Evolutionary conservation across 352 stramenopile genomes (phyloP), one percentile per base, ranked within the genome.

Genomic region (Phytophthora rubi): DNA sequence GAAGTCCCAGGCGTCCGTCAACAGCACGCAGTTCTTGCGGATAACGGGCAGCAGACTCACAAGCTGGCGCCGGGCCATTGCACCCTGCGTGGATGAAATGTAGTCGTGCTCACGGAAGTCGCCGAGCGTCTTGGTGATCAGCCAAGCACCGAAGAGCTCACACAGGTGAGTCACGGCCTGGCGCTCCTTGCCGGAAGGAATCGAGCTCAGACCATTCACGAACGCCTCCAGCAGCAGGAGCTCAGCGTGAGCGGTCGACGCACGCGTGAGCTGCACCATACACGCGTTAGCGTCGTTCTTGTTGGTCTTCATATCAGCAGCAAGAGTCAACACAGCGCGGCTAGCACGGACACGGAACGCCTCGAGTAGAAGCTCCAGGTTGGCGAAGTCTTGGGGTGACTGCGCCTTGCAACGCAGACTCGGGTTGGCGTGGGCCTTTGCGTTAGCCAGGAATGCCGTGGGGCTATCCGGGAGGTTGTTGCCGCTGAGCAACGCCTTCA

Each of bases 91-190:
- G 15, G 80, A 82, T 5, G 74, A 83, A 8, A 88, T 44, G 70
- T 85, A 88, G 68, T 83, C 73, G 65, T 86, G 53, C 44, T 81
- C 69, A 23, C 76, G 78, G 71, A 89, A 89, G 52, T 89, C 81
- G 7, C 76, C 78, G 15, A 89, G 59, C 23, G 68, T 73, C 47
- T 82, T 76, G 53, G 56, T 64, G 9, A 89, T 79, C 33, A 86
- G 42, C 74, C 73, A 86, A 0, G 74, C 61, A 15, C 65, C 73
- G 37, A 86, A 81, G 9, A 89, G 67, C 28, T 65, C 59, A 37
- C 76, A 81, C 42, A 84, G 59, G 8, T 75, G 51, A 6, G 64
- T 63, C 53, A 86, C 70, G 2, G 73, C 77, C 13, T 77, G 48
- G 5, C 69, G 76, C 18, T 76, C 77, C 16, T 61, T 48, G 44